Evolutionary conservation across 2,329 filamentous ascomycete species (phyloP).

Genomic region (Ilyonectria destructans): DNA sequence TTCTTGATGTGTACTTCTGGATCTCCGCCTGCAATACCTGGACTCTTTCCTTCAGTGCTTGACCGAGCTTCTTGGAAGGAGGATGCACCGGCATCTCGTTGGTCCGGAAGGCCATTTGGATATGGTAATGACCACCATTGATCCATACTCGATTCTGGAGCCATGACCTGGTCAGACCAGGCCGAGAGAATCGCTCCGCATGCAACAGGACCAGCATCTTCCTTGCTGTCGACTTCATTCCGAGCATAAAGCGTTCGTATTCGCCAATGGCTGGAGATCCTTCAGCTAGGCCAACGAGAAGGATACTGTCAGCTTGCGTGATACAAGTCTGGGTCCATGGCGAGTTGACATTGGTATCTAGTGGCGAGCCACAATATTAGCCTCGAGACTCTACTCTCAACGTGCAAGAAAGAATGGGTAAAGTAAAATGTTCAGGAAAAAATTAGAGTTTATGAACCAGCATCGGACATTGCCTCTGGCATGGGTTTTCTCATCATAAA

Average conservation of each 20-base stretch:
- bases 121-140: conserved; percentile 96
- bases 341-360: conserved; percentile 95
- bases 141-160: conserved; percentile 96
- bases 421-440: conserved; percentile 71
- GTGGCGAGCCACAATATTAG: conserved; percentile 49
- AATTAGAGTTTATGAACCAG: conserved; percentile 77
- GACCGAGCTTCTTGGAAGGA: conserved; percentile 84
- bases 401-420: conserved; percentile 24
- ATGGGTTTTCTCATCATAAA: conserved; percentile 69
- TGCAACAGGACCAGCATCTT: conserved; percentile 95
- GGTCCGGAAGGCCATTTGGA: conserved; percentile 92
- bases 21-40: conserved; percentile 97
- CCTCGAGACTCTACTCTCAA: conserved; percentile 19
- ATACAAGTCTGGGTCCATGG: conserved; percentile 99
- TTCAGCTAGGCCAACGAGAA: conserved; percentile 92
- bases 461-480: conserved; percentile 69
- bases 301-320: conserved; percentile 94
- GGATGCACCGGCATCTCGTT: conserved; percentile 84
- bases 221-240: conserved; percentile 96
- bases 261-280: conserved; percentile 93
- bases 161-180: conserved; percentile 91
- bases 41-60: conserved; percentile 90
- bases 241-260: conserved; percentile 95
- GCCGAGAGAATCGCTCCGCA: conserved; percentile 87
- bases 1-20: conserved; percentile 96